Evolutionary conservation across 106 monocot genomes (phyloP).

Genomic region (Dendrobium officinale): DNA sequence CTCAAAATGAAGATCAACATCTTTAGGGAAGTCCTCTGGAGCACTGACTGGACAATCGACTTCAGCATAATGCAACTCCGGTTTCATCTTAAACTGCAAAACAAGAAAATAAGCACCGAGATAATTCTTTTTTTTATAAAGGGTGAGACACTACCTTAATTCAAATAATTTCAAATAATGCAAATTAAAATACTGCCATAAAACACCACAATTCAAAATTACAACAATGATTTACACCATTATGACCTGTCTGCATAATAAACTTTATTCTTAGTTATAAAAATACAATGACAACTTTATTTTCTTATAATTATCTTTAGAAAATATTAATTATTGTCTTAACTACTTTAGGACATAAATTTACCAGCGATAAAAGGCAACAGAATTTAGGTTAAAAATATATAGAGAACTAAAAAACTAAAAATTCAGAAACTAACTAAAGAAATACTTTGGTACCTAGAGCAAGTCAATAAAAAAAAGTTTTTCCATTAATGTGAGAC

Average conservation of each 20-base stretch:
- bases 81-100: conserved; percentile 96
- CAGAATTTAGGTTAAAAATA: neutral
- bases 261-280: neutral
- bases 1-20: conserved; percentile 96
- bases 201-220: neutral
- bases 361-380: neutral
- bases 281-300: neutral
- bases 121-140: neutral
- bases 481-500: neutral
- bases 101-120: neutral
- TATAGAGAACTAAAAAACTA: too few relatives aligned
- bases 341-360: neutral
- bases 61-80: conserved; percentile 87
- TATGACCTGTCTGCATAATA: neutral
- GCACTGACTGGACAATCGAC: conserved; percentile 68
- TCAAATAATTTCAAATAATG: neutral
- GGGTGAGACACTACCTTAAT: neutral
- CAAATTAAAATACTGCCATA: neutral
- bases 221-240: neutral
- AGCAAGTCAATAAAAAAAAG: too few relatives aligned
- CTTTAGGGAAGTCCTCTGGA: conserved; percentile 63
- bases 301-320: neutral
- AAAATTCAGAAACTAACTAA: too few relatives aligned
- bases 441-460: too few relatives aligned
- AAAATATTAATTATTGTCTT: neutral